Evolutionary conservation across 129 eudicot species (phyloP).

Genomic region (Glebionis coronaria): DNA sequence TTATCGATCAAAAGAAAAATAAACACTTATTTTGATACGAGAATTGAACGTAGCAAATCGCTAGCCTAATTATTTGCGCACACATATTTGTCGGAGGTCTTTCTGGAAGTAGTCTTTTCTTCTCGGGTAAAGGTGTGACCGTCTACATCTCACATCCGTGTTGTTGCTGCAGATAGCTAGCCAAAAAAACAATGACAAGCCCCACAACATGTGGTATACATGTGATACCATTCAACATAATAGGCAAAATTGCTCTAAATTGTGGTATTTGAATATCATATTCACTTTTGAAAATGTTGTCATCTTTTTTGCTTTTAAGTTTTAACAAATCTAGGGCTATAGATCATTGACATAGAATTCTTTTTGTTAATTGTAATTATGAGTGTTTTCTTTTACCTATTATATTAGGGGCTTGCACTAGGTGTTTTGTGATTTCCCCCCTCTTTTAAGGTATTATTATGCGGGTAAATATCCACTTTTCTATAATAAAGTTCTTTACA

Average conservation of each 20-base stretch:
- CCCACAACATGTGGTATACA: constrained; percentile 43
- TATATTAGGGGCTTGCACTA: not conserved
- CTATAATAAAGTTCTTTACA: no score
- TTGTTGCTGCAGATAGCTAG: not conserved
- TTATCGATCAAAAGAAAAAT: no score
- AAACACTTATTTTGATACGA: no score
- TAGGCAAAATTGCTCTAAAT: constrained; percentile 30
- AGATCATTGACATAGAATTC: not conserved
- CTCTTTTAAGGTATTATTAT: no score
- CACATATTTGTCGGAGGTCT: no score
- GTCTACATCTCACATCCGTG: no score
- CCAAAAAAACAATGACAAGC: constrained; percentile 23
- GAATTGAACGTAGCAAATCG: not conserved
- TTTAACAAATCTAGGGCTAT: not conserved
- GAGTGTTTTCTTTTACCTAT: not conserved
- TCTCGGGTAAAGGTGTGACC: no score
- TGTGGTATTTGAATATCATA: constrained; percentile 1
- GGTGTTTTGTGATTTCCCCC: not conserved
- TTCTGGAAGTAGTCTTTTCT: no score
- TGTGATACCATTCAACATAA: constrained; percentile 37
- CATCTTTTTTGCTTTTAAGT: constrained; percentile 9
- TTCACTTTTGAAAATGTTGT: constrained; percentile 11
- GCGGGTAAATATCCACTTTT: no score
- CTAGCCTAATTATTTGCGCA: no score
- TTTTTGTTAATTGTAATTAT: not conserved